These are phyloP conservation scores for Lasiodiplodia sp. DNA, from an alignment of 2,329 filamentous ascomycete genomes.

Conservation along the genomic window DNA sequence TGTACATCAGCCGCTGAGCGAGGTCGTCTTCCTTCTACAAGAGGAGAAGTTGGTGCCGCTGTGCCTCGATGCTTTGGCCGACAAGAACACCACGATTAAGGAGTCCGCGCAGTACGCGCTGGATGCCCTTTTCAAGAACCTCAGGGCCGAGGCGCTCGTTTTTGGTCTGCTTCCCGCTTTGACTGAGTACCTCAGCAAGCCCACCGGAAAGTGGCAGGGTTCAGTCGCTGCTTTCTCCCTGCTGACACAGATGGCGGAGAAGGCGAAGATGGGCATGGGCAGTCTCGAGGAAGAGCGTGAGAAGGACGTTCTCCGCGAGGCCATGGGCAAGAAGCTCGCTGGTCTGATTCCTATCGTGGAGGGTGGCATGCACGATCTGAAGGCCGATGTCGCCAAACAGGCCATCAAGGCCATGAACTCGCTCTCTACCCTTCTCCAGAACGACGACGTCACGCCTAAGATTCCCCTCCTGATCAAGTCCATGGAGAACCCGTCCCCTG, in stretches of 20 bases:
- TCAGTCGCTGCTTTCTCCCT: slow-evolving; percentile 85
- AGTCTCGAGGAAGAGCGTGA: slow-evolving; percentile 83
- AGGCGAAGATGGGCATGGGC: slow-evolving; percentile 85
- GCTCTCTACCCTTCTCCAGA: slow-evolving; percentile 86
- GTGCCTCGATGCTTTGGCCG: slow-evolving; percentile 84
- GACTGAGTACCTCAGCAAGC: slow-evolving; percentile 77
- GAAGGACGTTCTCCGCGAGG: slow-evolving; percentile 88
- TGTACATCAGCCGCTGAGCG: slow-evolving; percentile 75
- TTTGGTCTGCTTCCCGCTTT: slow-evolving; percentile 82
- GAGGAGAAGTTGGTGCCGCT: slow-evolving; percentile 75
- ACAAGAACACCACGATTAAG: slow-evolving; percentile 87
- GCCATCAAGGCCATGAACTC: slow-evolving; percentile 91
- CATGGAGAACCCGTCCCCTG: slow-evolving; percentile 90
- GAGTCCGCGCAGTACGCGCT: slow-evolving; percentile 94
- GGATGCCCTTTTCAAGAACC: slow-evolving; percentile 81
- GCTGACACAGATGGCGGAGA: slow-evolving; percentile 92
- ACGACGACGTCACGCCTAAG: slow-evolving; percentile 93
- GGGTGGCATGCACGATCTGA: slow-evolving; percentile 94
- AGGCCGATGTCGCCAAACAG: slow-evolving; percentile 83
- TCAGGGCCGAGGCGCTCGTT: slow-evolving; percentile 84
- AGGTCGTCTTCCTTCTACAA: slow-evolving; percentile 82
- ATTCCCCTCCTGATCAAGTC: slow-evolving; percentile 92
- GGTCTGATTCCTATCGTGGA: slow-evolving; percentile 90
- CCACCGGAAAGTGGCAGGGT: slow-evolving; percentile 96
- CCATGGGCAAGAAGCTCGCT: slow-evolving; percentile 88